Percentiles rank a stretch among this genome's conserved stretches.
These are phyloP conservation scores for Xylariales sp. DNA, from an alignment of 2,329 filamentous ascomycete genomes.

Conservation along the genomic window DNA sequence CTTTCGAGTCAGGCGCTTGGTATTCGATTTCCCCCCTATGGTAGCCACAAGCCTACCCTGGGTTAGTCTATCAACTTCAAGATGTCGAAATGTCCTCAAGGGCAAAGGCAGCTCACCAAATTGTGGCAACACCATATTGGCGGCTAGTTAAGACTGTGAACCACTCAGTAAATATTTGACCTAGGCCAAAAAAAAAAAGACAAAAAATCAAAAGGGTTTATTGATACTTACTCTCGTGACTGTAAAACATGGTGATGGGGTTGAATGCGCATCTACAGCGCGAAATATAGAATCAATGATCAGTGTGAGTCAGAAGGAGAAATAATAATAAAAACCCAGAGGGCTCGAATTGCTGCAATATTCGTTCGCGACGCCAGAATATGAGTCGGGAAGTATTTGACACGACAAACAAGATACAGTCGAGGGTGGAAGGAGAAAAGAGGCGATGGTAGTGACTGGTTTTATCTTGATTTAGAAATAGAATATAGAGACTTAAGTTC, in stretches of 20 bases:
- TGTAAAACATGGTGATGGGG: conserved; percentile 99
- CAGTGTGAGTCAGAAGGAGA: too few species aligned
- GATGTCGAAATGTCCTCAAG: neutral
- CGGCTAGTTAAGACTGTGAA: conserved; percentile 69
- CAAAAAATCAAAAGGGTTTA: neutral
- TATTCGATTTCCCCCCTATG: conserved; percentile 65
- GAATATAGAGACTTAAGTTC: too few species aligned
- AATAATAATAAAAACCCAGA: too few species aligned
- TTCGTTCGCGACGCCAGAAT: too few species aligned
- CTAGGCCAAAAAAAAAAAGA: neutral
- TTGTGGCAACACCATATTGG: conserved; percentile 88
- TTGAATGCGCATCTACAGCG: too few species aligned
- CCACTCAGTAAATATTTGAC: conserved; percentile 17
- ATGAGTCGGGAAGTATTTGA: too few species aligned
- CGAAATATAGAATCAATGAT: too few species aligned
- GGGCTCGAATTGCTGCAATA: too few species aligned
- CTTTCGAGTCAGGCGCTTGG: conserved; percentile 75
- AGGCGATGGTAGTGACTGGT: too few species aligned
- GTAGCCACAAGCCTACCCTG: conserved; percentile 80
- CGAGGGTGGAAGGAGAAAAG: too few species aligned
- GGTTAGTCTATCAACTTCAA: neutral
- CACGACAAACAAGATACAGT: too few species aligned
- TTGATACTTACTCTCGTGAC: conserved; percentile 74
- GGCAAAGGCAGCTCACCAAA: conserved; percentile 62
- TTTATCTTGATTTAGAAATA: too few species aligned